Percentiles rank a stretch among this genome's conserved stretches.
These are phyloP conservation scores for Gyrodon lividus DNA, from an alignment of 768 basidiomycete species.

Conservation along the genomic window DNA sequence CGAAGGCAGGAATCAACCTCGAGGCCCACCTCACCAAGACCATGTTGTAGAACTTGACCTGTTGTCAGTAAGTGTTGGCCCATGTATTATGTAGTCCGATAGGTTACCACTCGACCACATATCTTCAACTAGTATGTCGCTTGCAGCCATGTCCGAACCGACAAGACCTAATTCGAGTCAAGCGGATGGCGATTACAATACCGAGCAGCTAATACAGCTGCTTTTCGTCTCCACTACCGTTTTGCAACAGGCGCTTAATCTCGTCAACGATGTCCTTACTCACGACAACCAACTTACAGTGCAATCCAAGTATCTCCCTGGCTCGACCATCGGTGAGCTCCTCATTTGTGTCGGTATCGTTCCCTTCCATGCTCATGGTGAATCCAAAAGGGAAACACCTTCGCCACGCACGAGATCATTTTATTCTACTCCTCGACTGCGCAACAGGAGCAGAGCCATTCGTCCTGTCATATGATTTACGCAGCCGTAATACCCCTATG, in stretches of 20 bases:
- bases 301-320: conserved; percentile 75
- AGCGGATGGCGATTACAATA: conserved; percentile 7
- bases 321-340: conserved; percentile 76
- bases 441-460: conserved; percentile 46
- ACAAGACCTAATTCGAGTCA: conserved; percentile 13
- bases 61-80: conserved; percentile 1
- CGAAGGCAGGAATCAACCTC: conserved; percentile 10
- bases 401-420: conserved; percentile 84
- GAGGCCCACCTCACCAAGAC: conserved; percentile 23
- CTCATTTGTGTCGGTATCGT: background rate
- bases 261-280: conserved; percentile 63
- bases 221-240: conserved; percentile 66
- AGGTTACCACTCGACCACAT: background rate
- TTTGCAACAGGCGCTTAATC: conserved; percentile 69
- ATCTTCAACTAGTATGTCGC: conserved; percentile 4
- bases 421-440: conserved; percentile 61
- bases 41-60: conserved; percentile 7
- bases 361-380: conserved; percentile 1
- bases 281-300: conserved; percentile 68
- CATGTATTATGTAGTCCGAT: conserved; percentile 17
- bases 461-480: conserved; percentile 71
- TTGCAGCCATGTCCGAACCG: conserved; percentile 23
- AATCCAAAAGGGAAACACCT: conserved; percentile 72
- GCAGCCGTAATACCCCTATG: conserved; percentile 81
- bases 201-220: conserved; percentile 46